Percentiles rank a stretch among this genome's conserved stretches.
phyloP scores from a whole-genome alignment of 192 early-diverging fungal species.

The Rhizophagus clarus region DNA sequence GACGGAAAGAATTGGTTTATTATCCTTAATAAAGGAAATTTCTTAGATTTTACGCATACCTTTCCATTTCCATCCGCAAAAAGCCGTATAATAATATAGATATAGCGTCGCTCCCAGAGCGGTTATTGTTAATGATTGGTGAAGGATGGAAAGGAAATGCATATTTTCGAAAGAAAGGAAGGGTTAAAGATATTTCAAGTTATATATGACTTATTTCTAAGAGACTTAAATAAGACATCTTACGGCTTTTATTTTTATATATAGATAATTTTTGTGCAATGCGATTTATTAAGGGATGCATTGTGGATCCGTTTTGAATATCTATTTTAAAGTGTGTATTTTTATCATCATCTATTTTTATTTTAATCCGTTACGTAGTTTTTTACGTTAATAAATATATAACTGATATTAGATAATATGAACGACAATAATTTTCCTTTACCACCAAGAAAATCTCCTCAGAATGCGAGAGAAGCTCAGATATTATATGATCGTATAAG shows the following conservation, averaged over 20 bases:
- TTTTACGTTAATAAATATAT: too few species aligned
- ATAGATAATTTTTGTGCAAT: too few species aligned
- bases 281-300: too few species aligned
- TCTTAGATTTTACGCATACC: neutral
- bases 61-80: slow-evolving; percentile 32
- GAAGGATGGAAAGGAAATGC: neutral
- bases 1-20: neutral
- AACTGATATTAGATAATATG: too few species aligned
- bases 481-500: slow-evolving; percentile 9
- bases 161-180: neutral
- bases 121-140: slow-evolving; percentile 18
- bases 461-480: slow-evolving; percentile 5
- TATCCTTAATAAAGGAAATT: neutral
- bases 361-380: too few species aligned
- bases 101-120: slow-evolving; percentile 23
- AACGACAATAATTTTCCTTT: neutral
- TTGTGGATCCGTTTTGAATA: too few species aligned
- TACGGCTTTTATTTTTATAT: too few species aligned
- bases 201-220: too few species aligned
- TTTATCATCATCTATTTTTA: too few species aligned
- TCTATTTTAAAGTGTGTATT: too few species aligned
- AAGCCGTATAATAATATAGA: slow-evolving; percentile 32
- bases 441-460: neutral
- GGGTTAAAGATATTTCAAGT: too few species aligned
- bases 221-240: too few species aligned